phyloP scores from a whole-genome alignment of 2,329 filamentous ascomycete genomes.

The Dactylonectria estremocensis region DNA sequence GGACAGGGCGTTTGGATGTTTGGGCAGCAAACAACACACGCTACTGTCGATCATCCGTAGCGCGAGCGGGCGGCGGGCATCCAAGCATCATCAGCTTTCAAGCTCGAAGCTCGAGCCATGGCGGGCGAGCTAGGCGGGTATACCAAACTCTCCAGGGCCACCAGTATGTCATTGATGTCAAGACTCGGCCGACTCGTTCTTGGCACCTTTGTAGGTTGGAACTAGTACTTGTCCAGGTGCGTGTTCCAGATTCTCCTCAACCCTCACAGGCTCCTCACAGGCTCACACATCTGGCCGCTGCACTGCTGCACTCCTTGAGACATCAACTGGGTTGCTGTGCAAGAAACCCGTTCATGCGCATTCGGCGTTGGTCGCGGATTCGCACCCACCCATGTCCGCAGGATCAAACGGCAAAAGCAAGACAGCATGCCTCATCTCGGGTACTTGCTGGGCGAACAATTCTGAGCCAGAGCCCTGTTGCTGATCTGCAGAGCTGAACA shows the following conservation, averaged over 20 bases:
- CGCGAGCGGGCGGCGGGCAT: constrained; percentile 34
- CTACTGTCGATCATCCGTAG: constrained; percentile 50
- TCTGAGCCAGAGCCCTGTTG: constrained; percentile 30
- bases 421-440: constrained; percentile 43
- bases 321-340: background rate
- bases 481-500: constrained; percentile 46
- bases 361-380: constrained; percentile 23
- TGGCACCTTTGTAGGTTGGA: background rate
- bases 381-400: constrained; percentile 18
- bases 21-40: constrained; percentile 29
- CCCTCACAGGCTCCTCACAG: background rate
- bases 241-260: background rate
- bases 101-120: constrained; percentile 34
- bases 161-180: background rate
- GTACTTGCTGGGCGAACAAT: constrained; percentile 32
- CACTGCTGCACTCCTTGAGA: background rate
- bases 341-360: constrained; percentile 32
- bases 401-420: constrained; percentile 44
- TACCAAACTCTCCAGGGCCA: constrained; percentile 12
- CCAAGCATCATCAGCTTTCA: constrained; percentile 24
- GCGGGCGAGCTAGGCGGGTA: constrained; percentile 12
- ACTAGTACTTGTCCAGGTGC: constrained; percentile 9
- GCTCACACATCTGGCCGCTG: background rate
- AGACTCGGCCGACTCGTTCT: constrained; percentile 1
- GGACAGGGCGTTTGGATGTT: constrained; percentile 9